Evolutionary conservation across 1,284 basidiomycete genomes (phyloP).

Genomic region (Trichosporon sp.): DNA sequence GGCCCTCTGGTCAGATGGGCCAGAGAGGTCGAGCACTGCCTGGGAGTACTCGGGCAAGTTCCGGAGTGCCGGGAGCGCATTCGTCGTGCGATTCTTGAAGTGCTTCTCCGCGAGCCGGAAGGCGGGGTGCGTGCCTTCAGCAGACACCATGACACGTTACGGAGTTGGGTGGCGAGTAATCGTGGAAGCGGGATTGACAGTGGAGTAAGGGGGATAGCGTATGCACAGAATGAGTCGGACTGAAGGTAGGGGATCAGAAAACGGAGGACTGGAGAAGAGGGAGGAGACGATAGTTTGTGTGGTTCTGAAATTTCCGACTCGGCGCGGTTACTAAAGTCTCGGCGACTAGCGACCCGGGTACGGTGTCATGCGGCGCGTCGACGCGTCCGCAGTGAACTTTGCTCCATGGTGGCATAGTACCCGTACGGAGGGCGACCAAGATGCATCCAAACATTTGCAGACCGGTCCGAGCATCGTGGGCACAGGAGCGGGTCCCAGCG

Average conservation of each 20-base stretch:
- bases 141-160: not conserved
- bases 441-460: too few relatives aligned
- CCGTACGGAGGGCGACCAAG: too few relatives aligned
- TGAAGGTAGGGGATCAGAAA: not conserved
- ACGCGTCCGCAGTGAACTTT: not conserved
- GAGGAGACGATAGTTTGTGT: not conserved
- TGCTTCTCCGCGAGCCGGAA: constrained; percentile 55
- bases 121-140: constrained; percentile 37
- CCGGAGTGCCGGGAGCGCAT: constrained; percentile 41
- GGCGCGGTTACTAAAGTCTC: not conserved
- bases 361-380: constrained; percentile 1
- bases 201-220: not conserved
- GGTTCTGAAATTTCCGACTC: not conserved
- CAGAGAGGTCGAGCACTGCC: constrained; percentile 49
- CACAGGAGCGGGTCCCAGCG: not conserved
- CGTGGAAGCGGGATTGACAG: not conserved
- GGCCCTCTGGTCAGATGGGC: constrained; percentile 38
- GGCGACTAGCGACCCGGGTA: not conserved
- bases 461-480: not conserved
- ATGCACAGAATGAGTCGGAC: not conserved
- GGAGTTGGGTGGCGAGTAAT: too few relatives aligned
- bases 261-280: not conserved
- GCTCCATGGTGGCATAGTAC: not conserved
- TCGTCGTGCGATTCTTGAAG: constrained; percentile 51
- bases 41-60: constrained; percentile 22